These are phyloP conservation scores for Metschnikowia gruessii DNA, from an alignment of 805 yeast genomes.

Conservation along the genomic window DNA sequence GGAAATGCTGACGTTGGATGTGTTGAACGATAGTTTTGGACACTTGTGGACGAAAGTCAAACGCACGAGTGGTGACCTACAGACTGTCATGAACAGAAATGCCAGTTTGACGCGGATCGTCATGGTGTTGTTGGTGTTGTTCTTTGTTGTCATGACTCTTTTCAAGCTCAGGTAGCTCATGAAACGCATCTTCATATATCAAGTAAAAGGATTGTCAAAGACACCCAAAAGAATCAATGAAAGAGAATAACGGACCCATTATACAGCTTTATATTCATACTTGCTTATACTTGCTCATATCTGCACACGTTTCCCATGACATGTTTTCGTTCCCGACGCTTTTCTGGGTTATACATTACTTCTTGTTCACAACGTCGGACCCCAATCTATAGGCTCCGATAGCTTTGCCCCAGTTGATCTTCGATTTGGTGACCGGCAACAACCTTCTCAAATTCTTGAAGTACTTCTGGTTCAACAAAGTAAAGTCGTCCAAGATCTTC, in stretches of 20 bases:
- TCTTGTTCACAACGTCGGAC: slow-evolving; percentile 57
- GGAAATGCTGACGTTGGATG: slow-evolving; percentile 38
- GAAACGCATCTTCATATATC: neutral
- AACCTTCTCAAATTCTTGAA: slow-evolving; percentile 88
- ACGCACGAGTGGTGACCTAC: slow-evolving; percentile 39
- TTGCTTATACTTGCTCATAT: neutral
- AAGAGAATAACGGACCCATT: too few species aligned
- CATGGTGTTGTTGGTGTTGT: slow-evolving; percentile 31
- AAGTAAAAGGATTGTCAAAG: too few species aligned
- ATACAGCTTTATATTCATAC: neutral
- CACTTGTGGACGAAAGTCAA: slow-evolving; percentile 37
- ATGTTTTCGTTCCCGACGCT: neutral
- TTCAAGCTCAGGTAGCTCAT: slow-evolving; percentile 28
- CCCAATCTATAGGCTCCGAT: slow-evolving; percentile 88
- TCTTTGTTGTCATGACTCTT: slow-evolving; percentile 39
- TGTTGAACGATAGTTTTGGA: slow-evolving; percentile 39
- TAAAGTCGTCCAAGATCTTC: slow-evolving; percentile 58
- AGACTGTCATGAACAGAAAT: slow-evolving; percentile 41
- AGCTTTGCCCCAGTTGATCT: slow-evolving; percentile 93
- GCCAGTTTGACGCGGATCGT: slow-evolving; percentile 40
- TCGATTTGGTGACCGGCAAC: slow-evolving; percentile 86
- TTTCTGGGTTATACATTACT: slow-evolving; percentile 1
- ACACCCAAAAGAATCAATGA: too few species aligned
- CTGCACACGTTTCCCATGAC: neutral
- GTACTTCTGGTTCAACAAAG: slow-evolving; percentile 69